A percentile compares a stretch with the other conserved stretches of the same genome.
Evolutionary conservation across 1,284 basidiomycete genomes (phyloP).

Genomic region (Leucoagaricus sp.): DNA sequence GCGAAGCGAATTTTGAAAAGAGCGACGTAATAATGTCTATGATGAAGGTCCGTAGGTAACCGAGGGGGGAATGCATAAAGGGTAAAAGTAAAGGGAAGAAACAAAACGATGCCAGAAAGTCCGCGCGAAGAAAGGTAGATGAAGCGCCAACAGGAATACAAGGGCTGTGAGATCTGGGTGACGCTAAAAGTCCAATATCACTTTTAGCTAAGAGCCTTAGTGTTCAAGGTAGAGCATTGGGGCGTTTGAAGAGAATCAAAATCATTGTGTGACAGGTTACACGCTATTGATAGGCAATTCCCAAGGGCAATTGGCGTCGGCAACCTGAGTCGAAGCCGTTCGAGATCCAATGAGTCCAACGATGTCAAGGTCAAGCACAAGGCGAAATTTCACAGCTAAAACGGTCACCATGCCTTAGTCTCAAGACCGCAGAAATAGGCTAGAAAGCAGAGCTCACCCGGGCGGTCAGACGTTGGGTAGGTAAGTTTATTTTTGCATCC

Average conservation of each 20-base stretch:
- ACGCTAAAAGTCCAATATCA: background rate
- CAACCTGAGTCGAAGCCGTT: conserved; percentile 56
- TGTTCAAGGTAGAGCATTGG: no score
- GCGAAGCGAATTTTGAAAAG: background rate
- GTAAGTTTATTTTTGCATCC: conserved; percentile 68
- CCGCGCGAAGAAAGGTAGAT: no score
- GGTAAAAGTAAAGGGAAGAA: background rate
- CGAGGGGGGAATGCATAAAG: conserved; percentile 1
- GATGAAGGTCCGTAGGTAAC: conserved; percentile 32
- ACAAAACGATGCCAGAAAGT: background rate
- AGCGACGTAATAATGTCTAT: conserved; percentile 40
- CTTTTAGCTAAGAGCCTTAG: no score
- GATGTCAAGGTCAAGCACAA: conserved; percentile 72
- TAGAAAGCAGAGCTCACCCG: conserved; percentile 50
- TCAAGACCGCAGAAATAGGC: background rate
- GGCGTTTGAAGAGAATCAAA: background rate
- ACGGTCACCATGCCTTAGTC: conserved; percentile 8
- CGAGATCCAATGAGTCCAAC: conserved; percentile 62
- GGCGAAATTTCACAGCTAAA: conserved; percentile 66
- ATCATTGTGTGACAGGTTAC: conserved; percentile 27
- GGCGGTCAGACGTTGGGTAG: conserved; percentile 53
- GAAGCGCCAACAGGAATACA: no score
- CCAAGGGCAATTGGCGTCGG: conserved; percentile 74
- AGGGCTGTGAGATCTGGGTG: no score
- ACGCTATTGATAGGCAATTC: conserved; percentile 59